phyloP scores from a whole-genome alignment of 352 stramenopile genomes.

The Thraustochytrium striatum region DNA sequence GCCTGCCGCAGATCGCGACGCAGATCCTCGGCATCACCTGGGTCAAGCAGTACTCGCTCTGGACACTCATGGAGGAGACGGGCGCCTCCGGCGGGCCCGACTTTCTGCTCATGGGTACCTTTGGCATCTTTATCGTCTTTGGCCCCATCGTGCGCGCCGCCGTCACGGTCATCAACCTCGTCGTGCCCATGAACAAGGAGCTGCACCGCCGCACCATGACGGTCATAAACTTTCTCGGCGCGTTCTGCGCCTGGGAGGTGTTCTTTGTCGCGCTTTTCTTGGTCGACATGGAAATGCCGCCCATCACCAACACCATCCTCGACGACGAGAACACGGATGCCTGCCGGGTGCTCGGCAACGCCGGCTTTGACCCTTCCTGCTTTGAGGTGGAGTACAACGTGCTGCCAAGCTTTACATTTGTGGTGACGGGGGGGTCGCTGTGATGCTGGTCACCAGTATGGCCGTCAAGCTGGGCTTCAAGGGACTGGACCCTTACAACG shows the following conservation, averaged over 20 bases:
- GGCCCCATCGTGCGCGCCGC: slow-evolving; percentile 57
- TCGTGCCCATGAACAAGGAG: slow-evolving; percentile 51
- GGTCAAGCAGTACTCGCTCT: slow-evolving; percentile 60
- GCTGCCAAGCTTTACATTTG: neutral
- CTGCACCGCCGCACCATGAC: slow-evolving; percentile 51
- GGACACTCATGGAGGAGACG: slow-evolving; percentile 59
- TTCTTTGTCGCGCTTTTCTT: slow-evolving; percentile 62
- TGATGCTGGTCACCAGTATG: slow-evolving; percentile 30
- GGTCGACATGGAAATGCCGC: slow-evolving; percentile 63
- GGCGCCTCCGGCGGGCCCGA: slow-evolving; percentile 62
- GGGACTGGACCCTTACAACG: slow-evolving; percentile 34
- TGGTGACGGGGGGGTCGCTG: slow-evolving; percentile 17
- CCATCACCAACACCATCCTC: slow-evolving; percentile 63
- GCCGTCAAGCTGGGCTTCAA: slow-evolving; percentile 37
- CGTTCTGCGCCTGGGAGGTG: slow-evolving; percentile 67
- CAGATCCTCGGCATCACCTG: slow-evolving; percentile 63
- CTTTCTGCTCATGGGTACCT: slow-evolving; percentile 63
- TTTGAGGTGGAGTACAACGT: slow-evolving; percentile 26
- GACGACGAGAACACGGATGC: slow-evolving; percentile 8
- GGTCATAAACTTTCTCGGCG: slow-evolving; percentile 60
- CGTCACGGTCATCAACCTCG: slow-evolving; percentile 51
- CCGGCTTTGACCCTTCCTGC: slow-evolving; percentile 4
- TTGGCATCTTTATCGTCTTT: slow-evolving; percentile 64
- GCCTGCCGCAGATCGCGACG: slow-evolving; percentile 59
- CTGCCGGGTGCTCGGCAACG: slow-evolving; percentile 9